Evolutionary conservation across 2,329 filamentous ascomycete genomes (phyloP).

Genomic region (Tolypocladium tropicale): DNA sequence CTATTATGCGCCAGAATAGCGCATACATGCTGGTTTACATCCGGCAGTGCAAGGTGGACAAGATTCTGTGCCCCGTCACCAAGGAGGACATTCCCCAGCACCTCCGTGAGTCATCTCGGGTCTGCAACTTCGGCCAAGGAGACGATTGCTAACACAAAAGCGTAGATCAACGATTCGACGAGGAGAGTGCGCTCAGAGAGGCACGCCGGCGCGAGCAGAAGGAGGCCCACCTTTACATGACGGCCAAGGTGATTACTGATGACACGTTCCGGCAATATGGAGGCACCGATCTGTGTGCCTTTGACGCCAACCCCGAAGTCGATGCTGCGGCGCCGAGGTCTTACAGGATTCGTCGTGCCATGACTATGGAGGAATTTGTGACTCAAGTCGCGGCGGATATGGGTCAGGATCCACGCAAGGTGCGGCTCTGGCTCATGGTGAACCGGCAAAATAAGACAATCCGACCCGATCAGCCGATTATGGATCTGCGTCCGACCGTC

Average conservation of each 20-base stretch:
- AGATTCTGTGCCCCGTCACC: slow-evolving; percentile 68
- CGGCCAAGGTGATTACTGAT: slow-evolving; percentile 71
- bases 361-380: slow-evolving; percentile 66
- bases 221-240: slow-evolving; percentile 88
- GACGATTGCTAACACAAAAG: slow-evolving; percentile 7
- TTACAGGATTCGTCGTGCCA: slow-evolving; percentile 66
- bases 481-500: slow-evolving; percentile 64
- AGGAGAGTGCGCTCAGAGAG: slow-evolving; percentile 69
- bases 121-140: too few species aligned
- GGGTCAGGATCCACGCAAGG: slow-evolving; percentile 52
- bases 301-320: slow-evolving; percentile 52
- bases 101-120: slow-evolving; percentile 47
- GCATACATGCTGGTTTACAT: slow-evolving; percentile 99
- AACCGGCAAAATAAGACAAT: slow-evolving; percentile 97
- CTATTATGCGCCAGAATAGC: slow-evolving; percentile 60
- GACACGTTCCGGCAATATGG: slow-evolving; percentile 72
- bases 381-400: slow-evolving; percentile 61
- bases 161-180: slow-evolving; percentile 61
- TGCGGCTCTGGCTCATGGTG: slow-evolving; percentile 94
- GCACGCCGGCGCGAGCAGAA: slow-evolving; percentile 78
- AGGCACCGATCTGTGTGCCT: slow-evolving; percentile 71
- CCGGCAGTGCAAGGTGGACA: slow-evolving; percentile 73
- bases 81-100: slow-evolving; percentile 72
- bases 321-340: slow-evolving; percentile 60
- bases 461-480: slow-evolving; percentile 78